phyloP scores from a whole-genome alignment of 305 asterid species.

The Plantago lanceolata region DNA sequence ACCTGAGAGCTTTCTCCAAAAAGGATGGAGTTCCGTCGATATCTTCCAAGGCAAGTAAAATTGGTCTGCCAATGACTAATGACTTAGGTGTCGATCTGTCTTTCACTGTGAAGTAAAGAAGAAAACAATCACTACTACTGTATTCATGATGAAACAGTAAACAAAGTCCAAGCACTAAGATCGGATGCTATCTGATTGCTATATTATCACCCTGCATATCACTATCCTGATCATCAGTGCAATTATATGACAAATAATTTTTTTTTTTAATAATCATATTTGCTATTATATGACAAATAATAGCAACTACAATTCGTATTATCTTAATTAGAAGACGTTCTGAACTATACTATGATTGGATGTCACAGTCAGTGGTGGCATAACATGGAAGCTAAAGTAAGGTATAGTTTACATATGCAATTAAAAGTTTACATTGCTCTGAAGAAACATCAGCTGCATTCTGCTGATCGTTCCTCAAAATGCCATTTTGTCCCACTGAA shows the following conservation, averaged over 20 bases:
- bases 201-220: background rate
- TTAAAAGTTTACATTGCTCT: conserved; percentile 57
- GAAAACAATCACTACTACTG: conserved; percentile 13
- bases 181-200: background rate
- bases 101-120: conserved; percentile 41
- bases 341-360: conserved; percentile 2
- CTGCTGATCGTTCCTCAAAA: conserved; percentile 63
- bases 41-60: conserved; percentile 97
- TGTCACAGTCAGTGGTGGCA: conserved; percentile 1
- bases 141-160: conserved; percentile 17
- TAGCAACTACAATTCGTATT: background rate
- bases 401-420: conserved; percentile 18
- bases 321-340: background rate
- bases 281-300: too few species aligned
- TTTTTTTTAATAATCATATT: too few species aligned
- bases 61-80: conserved; percentile 82
- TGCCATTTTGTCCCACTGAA: conserved; percentile 77
- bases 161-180: conserved; percentile 15
- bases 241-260: background rate
- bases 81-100: conserved; percentile 74
- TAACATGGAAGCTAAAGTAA: conserved; percentile 11
- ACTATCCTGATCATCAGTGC: background rate
- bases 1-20: conserved; percentile 93
- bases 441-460: conserved; percentile 54
- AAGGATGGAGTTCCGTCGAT: conserved; percentile 96